Conservation (phyloP, 345 rosid genomes). For the Sisymbrium irio region DNA sequence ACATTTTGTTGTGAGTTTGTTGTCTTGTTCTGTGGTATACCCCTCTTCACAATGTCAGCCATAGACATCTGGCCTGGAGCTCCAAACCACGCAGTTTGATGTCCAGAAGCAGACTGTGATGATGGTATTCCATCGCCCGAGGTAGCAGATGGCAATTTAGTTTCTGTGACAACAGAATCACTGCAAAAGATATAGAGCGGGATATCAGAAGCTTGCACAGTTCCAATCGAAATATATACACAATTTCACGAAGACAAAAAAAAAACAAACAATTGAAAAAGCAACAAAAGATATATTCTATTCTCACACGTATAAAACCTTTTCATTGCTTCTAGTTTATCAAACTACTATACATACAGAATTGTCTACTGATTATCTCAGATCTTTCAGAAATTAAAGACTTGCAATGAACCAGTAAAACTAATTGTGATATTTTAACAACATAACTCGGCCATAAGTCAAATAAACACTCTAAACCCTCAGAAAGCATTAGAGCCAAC, state of each 20-base stretch:
- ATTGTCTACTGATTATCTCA: background rate
- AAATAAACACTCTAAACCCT: background rate
- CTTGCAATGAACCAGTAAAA: background rate
- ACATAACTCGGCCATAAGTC: background rate
- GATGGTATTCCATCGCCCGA: slow-evolving; percentile 50
- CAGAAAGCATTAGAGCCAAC: background rate
- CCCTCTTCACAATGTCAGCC: slow-evolving; percentile 99
- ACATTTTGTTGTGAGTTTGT: slow-evolving; percentile 13
- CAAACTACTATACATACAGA: background rate
- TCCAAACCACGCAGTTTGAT: slow-evolving; percentile 74
- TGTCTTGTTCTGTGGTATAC: slow-evolving; percentile 71
- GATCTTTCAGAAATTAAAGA: background rate
- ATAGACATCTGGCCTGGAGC: slow-evolving; percentile 83
- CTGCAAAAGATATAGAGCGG: slow-evolving; percentile 47
- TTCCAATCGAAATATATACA: slow-evolving; percentile 9
- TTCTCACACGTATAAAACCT: background rate
- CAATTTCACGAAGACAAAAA: background rate
- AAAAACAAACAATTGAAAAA: background rate
- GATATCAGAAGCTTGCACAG: slow-evolving; percentile 27
- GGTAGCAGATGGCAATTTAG: slow-evolving; percentile 41
- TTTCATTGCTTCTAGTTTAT: background rate
- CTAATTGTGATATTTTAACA: background rate
- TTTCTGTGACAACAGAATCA: slow-evolving; percentile 46
- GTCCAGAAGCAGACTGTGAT: slow-evolving; percentile 56
- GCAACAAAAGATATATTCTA: background rate